phyloP scores from a whole-genome alignment of 345 rosid genomes.

The Salix suchowensis region DNA sequence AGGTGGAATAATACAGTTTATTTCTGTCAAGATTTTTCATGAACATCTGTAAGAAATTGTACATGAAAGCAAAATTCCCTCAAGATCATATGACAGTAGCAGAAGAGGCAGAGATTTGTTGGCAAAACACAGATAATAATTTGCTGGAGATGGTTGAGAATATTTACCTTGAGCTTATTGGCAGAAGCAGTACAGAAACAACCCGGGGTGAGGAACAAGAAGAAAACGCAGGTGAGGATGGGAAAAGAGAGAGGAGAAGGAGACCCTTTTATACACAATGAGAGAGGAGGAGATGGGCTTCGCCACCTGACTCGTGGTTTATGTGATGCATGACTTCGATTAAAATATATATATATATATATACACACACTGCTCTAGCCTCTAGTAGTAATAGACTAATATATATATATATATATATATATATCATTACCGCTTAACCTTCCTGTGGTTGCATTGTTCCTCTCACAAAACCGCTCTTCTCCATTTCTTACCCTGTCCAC shows the following conservation, averaged over 20 bases:
- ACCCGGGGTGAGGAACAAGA: background rate
- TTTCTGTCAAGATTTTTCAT: too few relatives aligned
- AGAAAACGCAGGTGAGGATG: constrained; percentile 6
- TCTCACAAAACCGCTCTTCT: constrained; percentile 33
- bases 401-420: background rate
- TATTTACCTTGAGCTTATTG: constrained; percentile 4
- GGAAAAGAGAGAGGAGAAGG: background rate
- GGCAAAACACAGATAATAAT: background rate
- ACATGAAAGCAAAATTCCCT: too few relatives aligned
- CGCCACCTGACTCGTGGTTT: background rate
- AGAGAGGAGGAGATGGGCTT: too few relatives aligned
- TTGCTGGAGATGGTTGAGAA: background rate
- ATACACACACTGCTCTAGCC: background rate
- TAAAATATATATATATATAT: background rate
- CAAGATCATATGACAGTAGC: too few relatives aligned
- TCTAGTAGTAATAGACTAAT: background rate
- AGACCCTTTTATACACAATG: constrained; percentile 3
- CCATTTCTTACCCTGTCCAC: background rate
- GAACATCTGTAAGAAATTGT: too few relatives aligned
- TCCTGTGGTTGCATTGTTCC: constrained; percentile 35
- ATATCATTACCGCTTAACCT: constrained; percentile 17
- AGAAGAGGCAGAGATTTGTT: too few relatives aligned
- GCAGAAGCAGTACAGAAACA: background rate
- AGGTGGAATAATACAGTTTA: too few relatives aligned
- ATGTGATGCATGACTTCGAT: background rate